Conservation (phyloP, 1,284 basidiomycete species). For the Cryptococcus wingfieldii region DNA sequence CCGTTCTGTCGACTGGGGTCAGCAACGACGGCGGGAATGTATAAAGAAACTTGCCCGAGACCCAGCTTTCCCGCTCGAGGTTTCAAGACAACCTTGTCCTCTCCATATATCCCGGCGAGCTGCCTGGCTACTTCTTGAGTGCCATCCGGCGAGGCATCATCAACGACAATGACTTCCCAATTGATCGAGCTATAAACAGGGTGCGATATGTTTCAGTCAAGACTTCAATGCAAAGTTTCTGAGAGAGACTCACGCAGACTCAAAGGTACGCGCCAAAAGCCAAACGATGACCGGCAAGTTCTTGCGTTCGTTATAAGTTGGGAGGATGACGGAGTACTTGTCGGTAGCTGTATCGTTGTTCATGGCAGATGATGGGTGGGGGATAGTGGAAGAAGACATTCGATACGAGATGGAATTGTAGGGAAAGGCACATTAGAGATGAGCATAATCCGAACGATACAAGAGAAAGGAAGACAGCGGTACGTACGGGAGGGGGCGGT, state of each 20-base stretch:
- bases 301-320: slow-evolving; percentile 89
- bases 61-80: slow-evolving; percentile 84
- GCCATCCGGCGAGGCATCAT: slow-evolving; percentile 86
- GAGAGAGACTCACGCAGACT: slow-evolving; percentile 56
- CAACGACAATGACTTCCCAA: slow-evolving; percentile 87
- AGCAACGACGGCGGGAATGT: background rate
- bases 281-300: slow-evolving; percentile 83
- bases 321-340: slow-evolving; percentile 83
- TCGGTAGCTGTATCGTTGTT: slow-evolving; percentile 23
- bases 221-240: background rate
- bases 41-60: slow-evolving; percentile 59
- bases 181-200: slow-evolving; percentile 51
- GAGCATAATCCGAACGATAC: background rate
- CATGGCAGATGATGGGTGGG: background rate
- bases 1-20: slow-evolving; percentile 59
- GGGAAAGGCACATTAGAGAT: background rate
- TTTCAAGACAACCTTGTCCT: slow-evolving; percentile 76
- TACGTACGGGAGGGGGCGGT: slow-evolving; percentile 11
- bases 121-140: slow-evolving; percentile 81
- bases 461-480: background rate
- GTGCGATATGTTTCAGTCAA: background rate
- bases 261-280: slow-evolving; percentile 71
- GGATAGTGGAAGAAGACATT: background rate
- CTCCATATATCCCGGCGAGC: slow-evolving; percentile 70
- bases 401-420: background rate